Conservation (phyloP, 495 filamentous ascomycete species). For the Aspergillus olivimuriae region DNA sequence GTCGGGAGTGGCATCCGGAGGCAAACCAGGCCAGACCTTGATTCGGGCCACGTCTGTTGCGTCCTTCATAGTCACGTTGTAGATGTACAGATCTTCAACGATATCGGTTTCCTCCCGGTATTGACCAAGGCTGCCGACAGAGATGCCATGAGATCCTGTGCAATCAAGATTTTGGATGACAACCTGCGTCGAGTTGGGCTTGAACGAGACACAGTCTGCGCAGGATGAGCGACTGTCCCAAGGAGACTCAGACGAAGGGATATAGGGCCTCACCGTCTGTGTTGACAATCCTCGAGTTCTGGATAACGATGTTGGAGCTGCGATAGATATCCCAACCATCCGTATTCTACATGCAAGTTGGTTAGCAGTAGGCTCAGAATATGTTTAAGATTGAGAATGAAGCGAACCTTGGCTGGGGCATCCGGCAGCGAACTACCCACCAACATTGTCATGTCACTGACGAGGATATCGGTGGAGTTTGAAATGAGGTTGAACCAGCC, state of each 20-base stretch:
- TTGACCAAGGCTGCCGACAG: constrained; percentile 7
- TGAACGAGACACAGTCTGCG: constrained; percentile 8
- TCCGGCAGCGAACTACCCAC: background rate
- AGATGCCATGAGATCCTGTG: constrained; percentile 10
- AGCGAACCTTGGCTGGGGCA: background rate
- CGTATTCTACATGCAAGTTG: background rate
- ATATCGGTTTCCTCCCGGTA: constrained; percentile 3
- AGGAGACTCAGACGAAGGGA: background rate
- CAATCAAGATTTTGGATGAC: constrained; percentile 5
- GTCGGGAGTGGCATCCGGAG: background rate
- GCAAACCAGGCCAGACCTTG: constrained; percentile 8
- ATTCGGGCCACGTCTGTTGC: constrained; percentile 2
- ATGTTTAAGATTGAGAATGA: background rate
- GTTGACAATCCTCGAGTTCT: constrained; percentile 5
- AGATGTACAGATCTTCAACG: constrained; percentile 6
- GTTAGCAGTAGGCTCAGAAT: background rate
- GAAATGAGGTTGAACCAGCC: constrained; percentile 7
- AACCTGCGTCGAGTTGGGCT: constrained; percentile 5
- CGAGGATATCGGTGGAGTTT: constrained; percentile 2
- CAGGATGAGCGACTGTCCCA: background rate
- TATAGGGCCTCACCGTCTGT: constrained; percentile 1
- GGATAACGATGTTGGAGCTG: constrained; percentile 4
- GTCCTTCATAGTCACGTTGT: constrained; percentile 9
- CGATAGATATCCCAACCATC: constrained; percentile 10
- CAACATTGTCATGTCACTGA: constrained; percentile 1